These are phyloP conservation scores for Nothopassalora personata DNA, from an alignment of 2,329 filamentous ascomycete species.

Conservation along the genomic window DNA sequence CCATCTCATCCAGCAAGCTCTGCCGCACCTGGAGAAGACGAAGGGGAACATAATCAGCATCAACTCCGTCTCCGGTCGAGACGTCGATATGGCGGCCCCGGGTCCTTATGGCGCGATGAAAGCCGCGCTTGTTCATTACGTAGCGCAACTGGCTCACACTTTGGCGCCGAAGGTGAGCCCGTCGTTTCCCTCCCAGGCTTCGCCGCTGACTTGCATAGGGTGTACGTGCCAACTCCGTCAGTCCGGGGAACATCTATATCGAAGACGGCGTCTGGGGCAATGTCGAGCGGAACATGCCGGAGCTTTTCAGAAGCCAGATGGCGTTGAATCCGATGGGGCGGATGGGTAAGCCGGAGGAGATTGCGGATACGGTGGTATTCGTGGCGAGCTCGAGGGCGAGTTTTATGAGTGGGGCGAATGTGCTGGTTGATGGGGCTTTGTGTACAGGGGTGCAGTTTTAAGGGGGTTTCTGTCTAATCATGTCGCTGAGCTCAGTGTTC, in stretches of 20 bases:
- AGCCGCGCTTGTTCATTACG: constrained; percentile 36
- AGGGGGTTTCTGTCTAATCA: not conserved
- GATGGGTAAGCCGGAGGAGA: constrained; percentile 47
- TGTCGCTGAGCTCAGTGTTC: not conserved
- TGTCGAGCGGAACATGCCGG: constrained; percentile 30
- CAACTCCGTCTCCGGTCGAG: constrained; percentile 33
- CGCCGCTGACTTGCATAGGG: constrained; percentile 2
- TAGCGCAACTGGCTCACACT: constrained; percentile 32
- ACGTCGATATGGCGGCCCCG: constrained; percentile 36
- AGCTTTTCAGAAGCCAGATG: constrained; percentile 28
- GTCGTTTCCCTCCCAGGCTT: not conserved
- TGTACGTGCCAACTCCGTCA: constrained; percentile 33
- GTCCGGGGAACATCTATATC: constrained; percentile 35
- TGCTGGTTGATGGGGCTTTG: constrained; percentile 29
- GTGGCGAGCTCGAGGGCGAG: constrained; percentile 31
- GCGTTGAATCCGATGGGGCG: constrained; percentile 39
- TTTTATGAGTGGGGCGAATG: constrained; percentile 29
- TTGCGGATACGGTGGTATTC: constrained; percentile 45
- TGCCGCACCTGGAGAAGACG: constrained; percentile 32
- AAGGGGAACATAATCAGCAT: constrained; percentile 36
- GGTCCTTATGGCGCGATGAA: constrained; percentile 36
- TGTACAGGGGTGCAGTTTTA: constrained; percentile 28
- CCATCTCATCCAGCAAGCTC: constrained; percentile 28
- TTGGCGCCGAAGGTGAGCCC: constrained; percentile 29
- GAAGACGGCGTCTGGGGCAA: constrained; percentile 34